These are phyloP conservation scores for Cercospora janseana DNA, from an alignment of 2,329 filamentous ascomycete genomes.

Conservation along the genomic window DNA sequence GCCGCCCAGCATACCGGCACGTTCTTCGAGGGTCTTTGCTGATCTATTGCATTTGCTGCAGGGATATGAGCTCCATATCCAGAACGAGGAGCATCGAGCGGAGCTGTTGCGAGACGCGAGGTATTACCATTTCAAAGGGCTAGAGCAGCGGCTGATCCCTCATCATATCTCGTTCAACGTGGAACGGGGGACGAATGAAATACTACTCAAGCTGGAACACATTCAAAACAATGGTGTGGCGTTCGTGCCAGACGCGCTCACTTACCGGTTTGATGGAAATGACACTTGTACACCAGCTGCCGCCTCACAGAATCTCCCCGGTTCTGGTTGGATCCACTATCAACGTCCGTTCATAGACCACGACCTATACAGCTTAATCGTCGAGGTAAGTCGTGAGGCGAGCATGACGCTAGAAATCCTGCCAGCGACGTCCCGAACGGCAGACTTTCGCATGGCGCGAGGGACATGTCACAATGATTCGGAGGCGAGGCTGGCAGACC, in stretches of 20 bases:
- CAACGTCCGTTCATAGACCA: constrained; percentile 84
- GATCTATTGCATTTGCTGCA: constrained; percentile 78
- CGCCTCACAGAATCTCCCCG: constrained; percentile 9
- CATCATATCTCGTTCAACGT: constrained; percentile 75
- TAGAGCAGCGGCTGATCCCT: constrained; percentile 83
- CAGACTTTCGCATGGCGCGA: constrained; percentile 37
- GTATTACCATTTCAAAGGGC: constrained; percentile 88
- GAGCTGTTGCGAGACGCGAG: constrained; percentile 80
- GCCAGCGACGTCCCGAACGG: constrained; percentile 10
- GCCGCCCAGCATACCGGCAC: constrained; percentile 76
- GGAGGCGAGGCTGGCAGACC: constrained; percentile 65
- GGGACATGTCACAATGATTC: constrained; percentile 72
- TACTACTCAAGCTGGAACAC: constrained; percentile 76
- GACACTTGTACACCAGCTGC: too few relatives aligned
- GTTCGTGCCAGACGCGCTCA: constrained; percentile 58
- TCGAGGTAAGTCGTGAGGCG: constrained; percentile 72
- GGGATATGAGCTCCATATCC: constrained; percentile 78
- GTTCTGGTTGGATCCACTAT: constrained; percentile 67
- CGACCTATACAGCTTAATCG: constrained; percentile 66
- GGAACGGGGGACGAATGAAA: constrained; percentile 66
- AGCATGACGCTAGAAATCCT: constrained; percentile 38
- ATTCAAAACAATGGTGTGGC: constrained; percentile 83
- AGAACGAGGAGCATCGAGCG: constrained; percentile 71
- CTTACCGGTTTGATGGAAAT: too few relatives aligned
- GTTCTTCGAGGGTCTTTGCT: constrained; percentile 78